phyloP scores from a whole-genome alignment of 2,329 filamentous ascomycete genomes.

The Septoria petroselini region DNA sequence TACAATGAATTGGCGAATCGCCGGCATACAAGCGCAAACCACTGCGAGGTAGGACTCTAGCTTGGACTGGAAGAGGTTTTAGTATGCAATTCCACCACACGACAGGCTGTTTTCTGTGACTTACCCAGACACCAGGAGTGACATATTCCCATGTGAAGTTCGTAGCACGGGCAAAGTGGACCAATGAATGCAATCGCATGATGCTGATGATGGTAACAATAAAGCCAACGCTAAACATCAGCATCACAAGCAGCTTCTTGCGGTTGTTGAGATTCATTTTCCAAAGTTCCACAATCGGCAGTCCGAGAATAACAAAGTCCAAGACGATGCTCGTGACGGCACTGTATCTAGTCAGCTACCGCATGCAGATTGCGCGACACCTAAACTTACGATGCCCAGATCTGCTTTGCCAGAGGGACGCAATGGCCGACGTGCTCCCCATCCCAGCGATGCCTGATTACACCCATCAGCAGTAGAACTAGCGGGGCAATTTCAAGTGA shows the following conservation, averaged over 20 bases:
- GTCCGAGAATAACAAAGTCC: conserved; percentile 1
- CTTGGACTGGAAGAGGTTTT: conserved; percentile 3
- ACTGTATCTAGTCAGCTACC: background rate
- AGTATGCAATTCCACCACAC: no score
- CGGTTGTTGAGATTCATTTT: conserved; percentile 7
- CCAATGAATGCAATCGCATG: conserved; percentile 14
- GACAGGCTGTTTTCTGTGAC: no score
- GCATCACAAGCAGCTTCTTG: conserved; percentile 10
- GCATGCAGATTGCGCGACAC: background rate
- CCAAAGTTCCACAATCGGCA: conserved; percentile 10
- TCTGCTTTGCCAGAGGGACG: background rate
- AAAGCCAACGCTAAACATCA: conserved; percentile 11
- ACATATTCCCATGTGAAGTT: conserved; percentile 18
- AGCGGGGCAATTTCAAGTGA: background rate
- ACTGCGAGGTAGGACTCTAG: conserved; percentile 8
- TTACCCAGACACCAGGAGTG: conserved; percentile 1
- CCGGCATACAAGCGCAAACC: conserved; percentile 15
- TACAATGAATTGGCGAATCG: conserved; percentile 12
- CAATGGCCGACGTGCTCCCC: conserved; percentile 8
- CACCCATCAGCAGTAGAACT: background rate
- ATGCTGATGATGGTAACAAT: conserved; percentile 17
- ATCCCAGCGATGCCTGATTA: conserved; percentile 4
- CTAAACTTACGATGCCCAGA: conserved; percentile 3
- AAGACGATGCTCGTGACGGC: conserved; percentile 4
- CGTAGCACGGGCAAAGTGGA: conserved; percentile 13